Evolutionary conservation across 1,284 basidiomycete species (phyloP).

Genomic region (Spongispora temasekensis): DNA sequence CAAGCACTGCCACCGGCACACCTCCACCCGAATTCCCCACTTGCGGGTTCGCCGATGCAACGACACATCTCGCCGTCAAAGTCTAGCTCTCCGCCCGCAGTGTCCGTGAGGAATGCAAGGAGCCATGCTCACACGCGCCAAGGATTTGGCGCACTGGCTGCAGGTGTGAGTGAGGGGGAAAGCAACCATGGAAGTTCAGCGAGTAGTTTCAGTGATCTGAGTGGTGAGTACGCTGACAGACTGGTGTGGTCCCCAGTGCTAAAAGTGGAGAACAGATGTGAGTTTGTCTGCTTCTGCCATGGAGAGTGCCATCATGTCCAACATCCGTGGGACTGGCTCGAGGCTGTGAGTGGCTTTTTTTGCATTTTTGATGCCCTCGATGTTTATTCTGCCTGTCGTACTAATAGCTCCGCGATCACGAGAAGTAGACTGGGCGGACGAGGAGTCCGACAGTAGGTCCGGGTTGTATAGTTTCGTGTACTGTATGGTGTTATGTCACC

Average conservation of each 20-base stretch:
- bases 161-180: slow-evolving; percentile 52
- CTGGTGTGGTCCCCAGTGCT: slow-evolving; percentile 4
- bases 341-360: slow-evolving; percentile 22
- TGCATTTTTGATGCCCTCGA: neutral
- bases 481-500: slow-evolving; percentile 4
- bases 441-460: slow-evolving; percentile 32
- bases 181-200: slow-evolving; percentile 69
- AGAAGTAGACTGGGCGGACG: slow-evolving; percentile 44
- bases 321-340: slow-evolving; percentile 31
- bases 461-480: slow-evolving; percentile 1
- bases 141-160: slow-evolving; percentile 41
- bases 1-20: slow-evolving; percentile 12
- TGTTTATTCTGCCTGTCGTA: neutral
- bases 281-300: slow-evolving; percentile 73
- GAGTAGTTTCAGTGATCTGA: slow-evolving; percentile 82
- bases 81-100: slow-evolving; percentile 58
- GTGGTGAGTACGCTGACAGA: slow-evolving; percentile 50
- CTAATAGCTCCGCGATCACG: slow-evolving; percentile 45
- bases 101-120: slow-evolving; percentile 53
- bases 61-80: slow-evolving; percentile 55
- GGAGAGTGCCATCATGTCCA: slow-evolving; percentile 71
- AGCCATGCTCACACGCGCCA: slow-evolving; percentile 46
- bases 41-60: slow-evolving; percentile 43
- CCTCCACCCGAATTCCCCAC: slow-evolving; percentile 14
- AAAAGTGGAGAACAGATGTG: slow-evolving; percentile 46